phyloP scores from a whole-genome alignment of 768 basidiomycete genomes.

The Lactarius hatsudake region DNA sequence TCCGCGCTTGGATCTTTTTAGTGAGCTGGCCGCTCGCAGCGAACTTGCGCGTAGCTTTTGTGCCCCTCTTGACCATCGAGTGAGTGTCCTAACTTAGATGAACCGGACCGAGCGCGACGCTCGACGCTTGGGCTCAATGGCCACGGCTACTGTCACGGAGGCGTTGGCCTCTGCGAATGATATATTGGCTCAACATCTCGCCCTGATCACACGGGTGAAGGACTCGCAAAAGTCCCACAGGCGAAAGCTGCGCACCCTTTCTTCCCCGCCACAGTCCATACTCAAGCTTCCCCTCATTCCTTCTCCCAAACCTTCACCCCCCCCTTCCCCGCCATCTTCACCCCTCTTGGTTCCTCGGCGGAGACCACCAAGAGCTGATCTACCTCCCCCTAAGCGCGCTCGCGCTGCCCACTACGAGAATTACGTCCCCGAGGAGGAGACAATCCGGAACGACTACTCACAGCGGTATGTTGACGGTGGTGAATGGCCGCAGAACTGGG shows the following conservation, averaged over 20 bases:
- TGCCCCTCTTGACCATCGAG: constrained; percentile 54
- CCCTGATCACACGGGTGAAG: constrained; percentile 56
- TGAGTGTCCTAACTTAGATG: not conserved
- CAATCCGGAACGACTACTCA: constrained; percentile 93
- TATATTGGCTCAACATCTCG: constrained; percentile 57
- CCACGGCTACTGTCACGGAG: constrained; percentile 36
- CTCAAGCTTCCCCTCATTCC: constrained; percentile 23
- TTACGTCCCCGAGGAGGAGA: constrained; percentile 92
- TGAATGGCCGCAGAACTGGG: constrained; percentile 92
- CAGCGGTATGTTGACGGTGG: constrained; percentile 88
- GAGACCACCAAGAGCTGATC: constrained; percentile 45
- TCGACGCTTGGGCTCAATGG: not conserved
- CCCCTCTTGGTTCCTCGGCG: constrained; percentile 38
- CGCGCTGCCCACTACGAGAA: constrained; percentile 69
- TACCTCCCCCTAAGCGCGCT: constrained; percentile 72
- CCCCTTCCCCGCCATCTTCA: constrained; percentile 46
- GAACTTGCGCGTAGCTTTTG: constrained; percentile 85
- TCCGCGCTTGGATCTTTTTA: constrained; percentile 79
- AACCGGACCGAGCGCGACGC: not conserved
- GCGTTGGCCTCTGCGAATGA: constrained; percentile 61
- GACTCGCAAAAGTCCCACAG: constrained; percentile 55
- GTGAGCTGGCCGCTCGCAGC: constrained; percentile 85
- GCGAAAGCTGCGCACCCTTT: constrained; percentile 52
- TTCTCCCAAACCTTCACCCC: constrained; percentile 49
- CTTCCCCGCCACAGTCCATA: constrained; percentile 46